Evolutionary conservation across 345 rosid genomes (phyloP), one percentile per base, ranked within the genome.

Genomic region (Atalantia buxifolia): DNA sequence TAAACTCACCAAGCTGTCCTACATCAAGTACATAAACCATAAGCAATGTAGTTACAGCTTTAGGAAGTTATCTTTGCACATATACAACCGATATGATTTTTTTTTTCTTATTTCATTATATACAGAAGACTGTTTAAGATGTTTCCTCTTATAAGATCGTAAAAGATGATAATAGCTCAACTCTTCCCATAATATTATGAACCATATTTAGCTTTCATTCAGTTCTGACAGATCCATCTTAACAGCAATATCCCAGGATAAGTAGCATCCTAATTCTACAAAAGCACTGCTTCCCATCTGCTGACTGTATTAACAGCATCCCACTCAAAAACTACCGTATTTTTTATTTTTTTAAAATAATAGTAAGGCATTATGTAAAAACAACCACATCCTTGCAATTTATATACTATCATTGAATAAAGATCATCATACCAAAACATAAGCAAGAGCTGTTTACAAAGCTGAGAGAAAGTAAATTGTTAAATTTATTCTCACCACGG

Each of bases 401-500:
- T 28, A 24, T 57, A 72, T 57, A 14, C 66, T n/a, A 73, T 24
- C 33, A 73, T 14, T 59, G 4, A 36, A 35, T 7, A 59, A 36
- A 35, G 55, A 63, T 31, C 66, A 22, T 53, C 72, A 33, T n/a
- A 55, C 18, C 36, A 55, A 76, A 33, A 45, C 24, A 55, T 31
- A 53, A 22, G 33, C 53, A 64, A 56, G 9, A 69, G 73, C 31
- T 36, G 48, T 18, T 57, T 53, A 40, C 19, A 84, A 30, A 25
- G 61, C 21, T 22, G 45, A 50, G 18, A 21, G 35, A 66, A 73
- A 75, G 25, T 21, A 64, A 60, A 3, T 22, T 38, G 53, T 33
- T n/a, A 48, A 48, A 66, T 60, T 21, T 40, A 84, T 14, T 77
- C 94, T 86, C 85, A 96, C 98, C 99, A 25, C 89, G 99, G 64